Conservation (phyloP, 176 grass and related monocot genomes). For the Avena eriantha region DNA sequence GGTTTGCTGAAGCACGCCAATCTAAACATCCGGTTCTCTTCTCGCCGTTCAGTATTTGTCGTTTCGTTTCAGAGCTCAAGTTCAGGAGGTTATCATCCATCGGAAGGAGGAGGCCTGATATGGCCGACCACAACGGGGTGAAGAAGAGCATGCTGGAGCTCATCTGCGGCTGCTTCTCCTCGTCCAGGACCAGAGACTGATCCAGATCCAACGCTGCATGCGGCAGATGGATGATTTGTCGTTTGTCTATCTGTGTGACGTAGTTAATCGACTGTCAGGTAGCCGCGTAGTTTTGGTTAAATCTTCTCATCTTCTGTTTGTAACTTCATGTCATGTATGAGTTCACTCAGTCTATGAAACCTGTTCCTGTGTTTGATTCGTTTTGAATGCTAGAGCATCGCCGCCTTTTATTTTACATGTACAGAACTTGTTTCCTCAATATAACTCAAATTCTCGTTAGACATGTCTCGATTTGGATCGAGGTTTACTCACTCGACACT, state of each 20-base stretch:
- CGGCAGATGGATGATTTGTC: neutral
- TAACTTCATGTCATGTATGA: too few species aligned
- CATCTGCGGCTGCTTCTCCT: constrained; percentile 37
- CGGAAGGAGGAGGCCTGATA: neutral
- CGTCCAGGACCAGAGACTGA: constrained; percentile 11
- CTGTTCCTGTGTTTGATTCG: neutral
- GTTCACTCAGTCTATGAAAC: neutral
- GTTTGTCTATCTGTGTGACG: neutral
- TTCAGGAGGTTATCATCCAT: neutral
- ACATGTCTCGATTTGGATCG: neutral
- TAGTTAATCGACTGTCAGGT: neutral
- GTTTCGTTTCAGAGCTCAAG: neutral
- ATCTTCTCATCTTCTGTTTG: too few species aligned
- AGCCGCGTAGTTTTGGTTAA: neutral
- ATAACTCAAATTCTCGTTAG: neutral
- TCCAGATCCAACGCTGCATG: neutral
- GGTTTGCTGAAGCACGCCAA: neutral
- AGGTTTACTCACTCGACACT: neutral
- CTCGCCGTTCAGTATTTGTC: neutral
- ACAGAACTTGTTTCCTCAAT: neutral
- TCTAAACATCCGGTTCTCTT: neutral
- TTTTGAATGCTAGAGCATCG: neutral
- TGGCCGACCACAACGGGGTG: constrained; percentile 36
- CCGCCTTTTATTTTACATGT: neutral
- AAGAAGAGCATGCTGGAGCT: constrained; percentile 36